A percentile compares a stretch with the other conserved stretches of the same genome.
Evolutionary conservation across 192 early-diverging fungal species (phyloP).

Genomic region (Coemansia sp.): DNA sequence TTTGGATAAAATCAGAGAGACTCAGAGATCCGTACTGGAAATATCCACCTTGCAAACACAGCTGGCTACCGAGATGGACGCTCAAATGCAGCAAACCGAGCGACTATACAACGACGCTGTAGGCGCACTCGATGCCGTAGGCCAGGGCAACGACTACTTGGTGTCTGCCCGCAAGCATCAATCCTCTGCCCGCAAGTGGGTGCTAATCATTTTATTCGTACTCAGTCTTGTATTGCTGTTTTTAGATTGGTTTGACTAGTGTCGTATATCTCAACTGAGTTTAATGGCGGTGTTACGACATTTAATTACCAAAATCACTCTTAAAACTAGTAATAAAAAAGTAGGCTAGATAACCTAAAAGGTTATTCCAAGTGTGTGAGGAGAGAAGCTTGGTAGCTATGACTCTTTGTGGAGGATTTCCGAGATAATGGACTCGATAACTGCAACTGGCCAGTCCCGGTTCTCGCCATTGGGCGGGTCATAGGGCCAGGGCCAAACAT

Average conservation of each 20-base stretch:
- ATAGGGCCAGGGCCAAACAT: neutral
- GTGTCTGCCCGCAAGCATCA: conserved; percentile 66
- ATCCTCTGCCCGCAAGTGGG: conserved; percentile 70
- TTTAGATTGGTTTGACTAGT: conserved; percentile 76
- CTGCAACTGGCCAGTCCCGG: conserved; percentile 49
- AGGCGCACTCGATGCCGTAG: conserved; percentile 63
- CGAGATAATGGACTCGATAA: conserved; percentile 22
- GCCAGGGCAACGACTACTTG: conserved; percentile 67
- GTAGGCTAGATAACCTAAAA: neutral
- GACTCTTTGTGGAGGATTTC: neutral
- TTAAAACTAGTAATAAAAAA: neutral
- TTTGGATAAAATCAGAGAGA: conserved; percentile 65
- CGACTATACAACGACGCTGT: conserved; percentile 70
- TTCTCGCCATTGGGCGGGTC: conserved; percentile 1
- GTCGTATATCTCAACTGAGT: neutral
- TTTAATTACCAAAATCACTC: neutral
- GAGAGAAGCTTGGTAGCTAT: neutral
- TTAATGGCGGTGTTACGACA: neutral
- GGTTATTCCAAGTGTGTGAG: neutral
- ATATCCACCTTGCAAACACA: conserved; percentile 71
- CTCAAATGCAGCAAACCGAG: conserved; percentile 74
- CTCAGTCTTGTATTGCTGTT: conserved; percentile 74
- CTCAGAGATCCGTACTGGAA: conserved; percentile 67
- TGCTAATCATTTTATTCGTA: conserved; percentile 67
- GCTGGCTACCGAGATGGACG: conserved; percentile 68